Evolutionary conservation across 2,329 filamentous ascomycete species (phyloP).

Genomic region (Gyromitra esculenta): DNA sequence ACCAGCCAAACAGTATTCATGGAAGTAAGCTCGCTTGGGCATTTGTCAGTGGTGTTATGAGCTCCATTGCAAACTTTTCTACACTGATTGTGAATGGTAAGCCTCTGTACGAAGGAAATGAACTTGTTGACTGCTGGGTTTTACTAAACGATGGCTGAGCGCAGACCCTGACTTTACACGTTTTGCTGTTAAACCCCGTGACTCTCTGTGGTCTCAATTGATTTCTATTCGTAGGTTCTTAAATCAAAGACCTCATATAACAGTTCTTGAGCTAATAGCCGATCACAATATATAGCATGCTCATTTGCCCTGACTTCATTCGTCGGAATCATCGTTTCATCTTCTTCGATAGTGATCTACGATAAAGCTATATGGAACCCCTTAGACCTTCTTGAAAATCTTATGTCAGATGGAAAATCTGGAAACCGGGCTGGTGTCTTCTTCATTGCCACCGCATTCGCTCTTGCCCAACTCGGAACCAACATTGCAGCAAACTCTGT

Average conservation of each 20-base stretch:
- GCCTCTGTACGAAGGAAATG: constrained; percentile 9
- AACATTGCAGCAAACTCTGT: constrained; percentile 90
- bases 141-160: constrained; percentile 58
- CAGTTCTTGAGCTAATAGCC: not conserved
- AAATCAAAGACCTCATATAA: constrained; percentile 60
- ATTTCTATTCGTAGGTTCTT: constrained; percentile 70
- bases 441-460: constrained; percentile 74
- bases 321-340: constrained; percentile 81
- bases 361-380: constrained; percentile 77
- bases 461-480: constrained; percentile 82
- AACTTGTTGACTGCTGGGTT: not conserved
- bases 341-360: constrained; percentile 75
- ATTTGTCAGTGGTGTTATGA: constrained; percentile 87
- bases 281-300: constrained; percentile 21
- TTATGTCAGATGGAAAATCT: constrained; percentile 74
- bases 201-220: constrained; percentile 83
- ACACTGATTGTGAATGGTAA: constrained; percentile 74
- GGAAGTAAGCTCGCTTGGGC: constrained; percentile 81
- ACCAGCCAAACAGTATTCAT: constrained; percentile 70
- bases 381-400: constrained; percentile 72
- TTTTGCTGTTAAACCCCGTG: constrained; percentile 78
- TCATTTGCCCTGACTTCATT: constrained; percentile 80
- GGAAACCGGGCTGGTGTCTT: constrained; percentile 79
- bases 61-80: constrained; percentile 87
- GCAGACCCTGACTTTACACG: constrained; percentile 86